Evolutionary conservation across 805 yeast genomes (phyloP).

Genomic region (Tetrapisispora fleetii): DNA sequence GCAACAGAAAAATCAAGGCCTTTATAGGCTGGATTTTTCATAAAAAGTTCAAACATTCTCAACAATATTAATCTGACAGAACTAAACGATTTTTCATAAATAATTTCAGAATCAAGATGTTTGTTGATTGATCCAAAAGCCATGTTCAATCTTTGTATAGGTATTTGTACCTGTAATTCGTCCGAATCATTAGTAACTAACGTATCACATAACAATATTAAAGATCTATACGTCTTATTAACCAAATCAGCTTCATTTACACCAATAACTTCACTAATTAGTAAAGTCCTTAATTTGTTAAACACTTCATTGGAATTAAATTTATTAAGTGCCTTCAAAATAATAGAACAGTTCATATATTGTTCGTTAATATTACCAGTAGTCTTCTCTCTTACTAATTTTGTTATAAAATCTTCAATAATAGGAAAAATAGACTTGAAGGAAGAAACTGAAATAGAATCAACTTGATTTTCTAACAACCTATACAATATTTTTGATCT

Average conservation of each 20-base stretch:
- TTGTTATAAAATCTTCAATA: conserved; percentile 29
- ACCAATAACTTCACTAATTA: conserved; percentile 60
- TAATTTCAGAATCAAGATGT: conserved; percentile 55
- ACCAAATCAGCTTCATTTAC: conserved; percentile 35
- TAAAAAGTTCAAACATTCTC: conserved; percentile 31
- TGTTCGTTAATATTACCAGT: conserved; percentile 26
- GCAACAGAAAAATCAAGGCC: conserved; percentile 32
- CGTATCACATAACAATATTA: conserved; percentile 39
- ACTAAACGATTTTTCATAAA: conserved; percentile 47
- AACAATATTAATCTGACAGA: conserved; percentile 43
- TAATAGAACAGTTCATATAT: conserved; percentile 24
- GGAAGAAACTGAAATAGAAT: conserved; percentile 15
- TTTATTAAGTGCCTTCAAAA: conserved; percentile 29
- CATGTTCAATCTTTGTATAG: conserved; percentile 58
- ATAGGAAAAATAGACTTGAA: conserved; percentile 20
- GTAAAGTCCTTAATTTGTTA: conserved; percentile 46
- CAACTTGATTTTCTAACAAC: conserved; percentile 27
- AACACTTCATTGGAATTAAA: conserved; percentile 29
- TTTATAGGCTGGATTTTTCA: conserved; percentile 28
- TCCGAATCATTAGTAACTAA: conserved; percentile 20
- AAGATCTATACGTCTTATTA: conserved; percentile 35
- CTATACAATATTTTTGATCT: conserved; percentile 28
- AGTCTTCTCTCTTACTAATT: conserved; percentile 23
- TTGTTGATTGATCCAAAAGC: conserved; percentile 40
- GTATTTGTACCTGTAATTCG: conserved; percentile 36